Percentiles rank a stretch among this genome's conserved stretches.
These are phyloP conservation scores for Colletotrichum salicis DNA, from an alignment of 2,329 filamentous ascomycete species.

Conservation along the genomic window DNA sequence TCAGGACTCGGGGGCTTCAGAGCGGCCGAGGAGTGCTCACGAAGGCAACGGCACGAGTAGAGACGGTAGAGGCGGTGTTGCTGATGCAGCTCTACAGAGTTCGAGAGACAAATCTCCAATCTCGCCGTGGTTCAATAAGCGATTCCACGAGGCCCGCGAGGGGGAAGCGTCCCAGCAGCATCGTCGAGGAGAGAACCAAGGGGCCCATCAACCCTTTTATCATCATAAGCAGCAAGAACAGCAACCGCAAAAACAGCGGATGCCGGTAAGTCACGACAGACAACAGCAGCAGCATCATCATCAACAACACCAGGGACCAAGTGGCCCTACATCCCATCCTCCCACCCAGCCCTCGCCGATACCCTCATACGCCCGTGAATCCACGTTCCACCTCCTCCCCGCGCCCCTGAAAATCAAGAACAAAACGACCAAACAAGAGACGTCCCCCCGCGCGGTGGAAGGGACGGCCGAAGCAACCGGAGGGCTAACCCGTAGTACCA, in stretches of 20 bases:
- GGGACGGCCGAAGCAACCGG: background rate
- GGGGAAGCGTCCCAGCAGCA: background rate
- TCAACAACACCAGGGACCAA: background rate
- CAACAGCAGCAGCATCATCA: background rate
- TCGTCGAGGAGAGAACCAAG: background rate
- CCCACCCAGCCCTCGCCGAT: no score
- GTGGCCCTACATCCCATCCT: background rate
- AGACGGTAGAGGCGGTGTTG: background rate
- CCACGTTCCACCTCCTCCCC: constrained; percentile 2
- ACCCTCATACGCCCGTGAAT: background rate
- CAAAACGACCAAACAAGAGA: background rate
- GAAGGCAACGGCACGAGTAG: background rate
- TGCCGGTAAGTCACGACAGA: background rate
- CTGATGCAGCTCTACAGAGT: background rate
- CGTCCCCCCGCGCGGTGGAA: no score
- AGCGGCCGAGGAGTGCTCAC: background rate
- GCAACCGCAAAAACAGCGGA: background rate
- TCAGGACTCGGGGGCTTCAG: background rate
- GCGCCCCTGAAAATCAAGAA: background rate
- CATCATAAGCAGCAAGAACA: background rate
- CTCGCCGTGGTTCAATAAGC: background rate
- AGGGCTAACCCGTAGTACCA: background rate
- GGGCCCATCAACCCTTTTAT: background rate
- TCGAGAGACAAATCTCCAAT: background rate
- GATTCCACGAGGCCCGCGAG: background rate